These are phyloP conservation scores for Escallonia rubra DNA, from an alignment of 129 eudicot species.

Conservation along the genomic window DNA sequence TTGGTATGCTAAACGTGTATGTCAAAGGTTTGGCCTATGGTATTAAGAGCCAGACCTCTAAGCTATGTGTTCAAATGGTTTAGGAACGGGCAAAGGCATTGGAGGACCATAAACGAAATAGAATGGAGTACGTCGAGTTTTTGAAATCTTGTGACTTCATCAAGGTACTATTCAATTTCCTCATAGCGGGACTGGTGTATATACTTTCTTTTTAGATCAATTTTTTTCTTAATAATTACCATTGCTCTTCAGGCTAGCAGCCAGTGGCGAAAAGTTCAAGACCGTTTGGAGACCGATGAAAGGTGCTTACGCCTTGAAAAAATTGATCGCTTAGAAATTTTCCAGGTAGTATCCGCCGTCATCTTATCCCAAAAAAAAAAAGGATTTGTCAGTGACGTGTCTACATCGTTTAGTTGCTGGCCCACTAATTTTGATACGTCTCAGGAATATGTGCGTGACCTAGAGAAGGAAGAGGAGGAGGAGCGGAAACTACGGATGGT, in stretches of 20 bases:
- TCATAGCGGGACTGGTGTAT: not conserved
- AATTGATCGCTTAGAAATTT: constrained; percentile 80
- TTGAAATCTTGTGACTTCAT: constrained; percentile 85
- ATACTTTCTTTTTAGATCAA: not conserved
- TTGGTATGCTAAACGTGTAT: not conserved
- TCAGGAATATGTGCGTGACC: constrained; percentile 82
- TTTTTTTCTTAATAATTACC: constrained; percentile 7
- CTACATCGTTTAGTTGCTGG: not conserved
- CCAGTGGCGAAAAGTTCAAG: constrained; percentile 99
- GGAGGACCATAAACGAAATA: constrained; percentile 72
- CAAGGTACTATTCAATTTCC: constrained; percentile 37
- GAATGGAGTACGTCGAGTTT: constrained; percentile 66
- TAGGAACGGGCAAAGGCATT: constrained; percentile 83
- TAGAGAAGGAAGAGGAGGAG: constrained; percentile 93
- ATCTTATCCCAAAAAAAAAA: not conserved
- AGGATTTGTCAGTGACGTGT: not conserved
- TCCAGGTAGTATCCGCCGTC: constrained; percentile 46
- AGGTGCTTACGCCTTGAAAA: constrained; percentile 89
- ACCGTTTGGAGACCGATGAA: constrained; percentile 90
- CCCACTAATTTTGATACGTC: constrained; percentile 13
- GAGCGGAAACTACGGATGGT: constrained; percentile 79
- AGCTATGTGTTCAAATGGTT: not conserved
- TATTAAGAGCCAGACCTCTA: not conserved
- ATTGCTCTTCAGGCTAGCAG: constrained; percentile 67
- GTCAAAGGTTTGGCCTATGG: not conserved